Percentiles rank a stretch among this genome's conserved stretches.
Conservation (phyloP, 768 basidiomycete genomes). For the Lactarius akahatsu region DNA sequence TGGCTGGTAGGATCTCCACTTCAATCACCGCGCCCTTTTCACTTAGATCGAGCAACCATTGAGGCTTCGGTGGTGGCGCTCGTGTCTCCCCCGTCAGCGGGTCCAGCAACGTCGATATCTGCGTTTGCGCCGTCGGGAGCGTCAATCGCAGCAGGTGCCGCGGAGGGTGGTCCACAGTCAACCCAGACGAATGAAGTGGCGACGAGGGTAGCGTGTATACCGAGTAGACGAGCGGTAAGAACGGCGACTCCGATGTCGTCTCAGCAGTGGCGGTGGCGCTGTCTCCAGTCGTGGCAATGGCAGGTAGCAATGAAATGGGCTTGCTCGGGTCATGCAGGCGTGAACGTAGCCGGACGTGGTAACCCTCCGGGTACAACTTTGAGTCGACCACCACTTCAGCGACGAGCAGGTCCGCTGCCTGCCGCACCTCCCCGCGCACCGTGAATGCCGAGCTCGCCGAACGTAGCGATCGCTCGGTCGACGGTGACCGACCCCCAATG, state of each 20-base stretch:
- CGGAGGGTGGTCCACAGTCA: conserved; percentile 50
- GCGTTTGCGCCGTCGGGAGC: conserved; percentile 81
- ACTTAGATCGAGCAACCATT: conserved; percentile 69
- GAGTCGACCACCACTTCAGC: conserved; percentile 81
- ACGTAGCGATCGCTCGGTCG: conserved; percentile 36
- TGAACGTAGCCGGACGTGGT: conserved; percentile 52
- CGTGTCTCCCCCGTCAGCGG: conserved; percentile 74
- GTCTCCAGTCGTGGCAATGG: conserved; percentile 2
- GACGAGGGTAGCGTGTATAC: conserved; percentile 81
- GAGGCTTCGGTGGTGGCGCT: conserved; percentile 59
- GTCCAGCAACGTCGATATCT: conserved; percentile 72
- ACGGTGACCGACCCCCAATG: conserved; percentile 36
- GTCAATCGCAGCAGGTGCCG: conserved; percentile 77
- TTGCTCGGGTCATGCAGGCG: conserved; percentile 41
- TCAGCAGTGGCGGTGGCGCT: not conserved
- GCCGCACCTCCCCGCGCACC: conserved; percentile 57
- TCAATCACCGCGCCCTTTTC: conserved; percentile 60
- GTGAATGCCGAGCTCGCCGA: conserved; percentile 58
- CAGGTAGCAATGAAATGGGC: conserved; percentile 39
- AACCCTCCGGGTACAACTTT: conserved; percentile 77
- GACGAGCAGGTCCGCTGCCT: conserved; percentile 68
- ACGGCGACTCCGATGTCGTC: conserved; percentile 20
- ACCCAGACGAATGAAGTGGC: conserved; percentile 71
- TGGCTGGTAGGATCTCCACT: conserved; percentile 51
- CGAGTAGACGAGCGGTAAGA: conserved; percentile 55